phyloP scores from a whole-genome alignment of 208 protist genomes.

The Crithidia expoeki region DNA sequence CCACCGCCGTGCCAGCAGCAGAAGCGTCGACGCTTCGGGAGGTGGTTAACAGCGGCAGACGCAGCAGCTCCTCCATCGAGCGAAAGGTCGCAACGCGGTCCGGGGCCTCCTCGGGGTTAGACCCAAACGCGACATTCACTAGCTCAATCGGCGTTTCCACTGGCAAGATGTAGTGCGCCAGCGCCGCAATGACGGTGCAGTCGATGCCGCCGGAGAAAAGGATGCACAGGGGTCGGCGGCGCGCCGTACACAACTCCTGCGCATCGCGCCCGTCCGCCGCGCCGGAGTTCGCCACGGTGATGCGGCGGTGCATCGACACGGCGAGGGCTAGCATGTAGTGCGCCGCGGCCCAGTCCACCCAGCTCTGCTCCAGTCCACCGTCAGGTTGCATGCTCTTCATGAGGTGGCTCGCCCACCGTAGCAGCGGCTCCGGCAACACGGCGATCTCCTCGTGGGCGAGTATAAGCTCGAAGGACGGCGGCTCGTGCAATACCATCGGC shows the following conservation, averaged over 20 bases:
- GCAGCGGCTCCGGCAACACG: conserved; percentile 35
- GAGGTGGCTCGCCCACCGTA: conserved; percentile 30
- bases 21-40: neutral
- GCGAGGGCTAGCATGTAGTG: conserved; percentile 79
- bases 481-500: conserved; percentile 28
- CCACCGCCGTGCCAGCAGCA: neutral
- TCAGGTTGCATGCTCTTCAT: conserved; percentile 33
- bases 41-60: conserved; percentile 49
- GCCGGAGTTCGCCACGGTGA: conserved; percentile 49
- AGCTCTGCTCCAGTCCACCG: conserved; percentile 32
- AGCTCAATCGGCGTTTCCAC: conserved; percentile 91
- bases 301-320: conserved; percentile 65
- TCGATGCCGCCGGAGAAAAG: conserved; percentile 96
- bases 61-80: conserved; percentile 81
- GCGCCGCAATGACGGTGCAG: conserved; percentile 92
- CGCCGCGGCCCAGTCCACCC: conserved; percentile 51
- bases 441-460: conserved; percentile 37
- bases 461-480: conserved; percentile 32
- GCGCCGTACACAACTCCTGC: conserved; percentile 41
- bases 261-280: conserved; percentile 51
- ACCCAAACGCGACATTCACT: conserved; percentile 94
- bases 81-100: conserved; percentile 83
- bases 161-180: conserved; percentile 87
- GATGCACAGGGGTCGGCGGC: conserved; percentile 73
- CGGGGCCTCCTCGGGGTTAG: conserved; percentile 70